These are phyloP conservation scores for Nevesoporus exiguus DNA, from an alignment of 768 basidiomycete species.

Conservation along the genomic window DNA sequence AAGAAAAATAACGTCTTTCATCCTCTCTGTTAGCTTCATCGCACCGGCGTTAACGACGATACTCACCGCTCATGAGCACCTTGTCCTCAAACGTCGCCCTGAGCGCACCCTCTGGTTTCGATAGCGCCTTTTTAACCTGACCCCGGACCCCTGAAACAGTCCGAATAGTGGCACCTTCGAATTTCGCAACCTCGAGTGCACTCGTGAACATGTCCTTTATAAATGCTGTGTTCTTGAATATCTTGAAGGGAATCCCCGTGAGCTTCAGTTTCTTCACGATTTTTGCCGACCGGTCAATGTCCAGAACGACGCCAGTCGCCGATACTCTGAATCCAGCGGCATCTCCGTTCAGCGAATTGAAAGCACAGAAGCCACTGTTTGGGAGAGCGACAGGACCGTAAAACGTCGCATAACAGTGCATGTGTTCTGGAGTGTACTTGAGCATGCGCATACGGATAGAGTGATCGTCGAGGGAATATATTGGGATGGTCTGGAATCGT, in stretches of 20 bases:
- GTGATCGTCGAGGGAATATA: constrained; percentile 97
- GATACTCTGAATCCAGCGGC: constrained; percentile 80
- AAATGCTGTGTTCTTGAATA: constrained; percentile 99
- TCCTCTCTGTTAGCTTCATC: background rate
- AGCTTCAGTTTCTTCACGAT: constrained; percentile 99
- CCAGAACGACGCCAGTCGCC: constrained; percentile 92
- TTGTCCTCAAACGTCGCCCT: constrained; percentile 99
- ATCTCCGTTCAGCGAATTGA: constrained; percentile 75
- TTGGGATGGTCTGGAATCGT: constrained; percentile 90
- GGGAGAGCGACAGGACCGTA: constrained; percentile 91
- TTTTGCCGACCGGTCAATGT: constrained; percentile 87
- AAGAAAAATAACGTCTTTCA: constrained; percentile 86
- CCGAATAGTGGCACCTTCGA: constrained; percentile 94
- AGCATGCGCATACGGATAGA: constrained; percentile 98
- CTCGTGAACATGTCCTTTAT: constrained; percentile 95
- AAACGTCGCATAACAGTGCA: constrained; percentile 99
- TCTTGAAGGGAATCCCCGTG: constrained; percentile 93
- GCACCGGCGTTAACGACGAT: background rate
- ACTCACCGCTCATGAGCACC: constrained; percentile 89
- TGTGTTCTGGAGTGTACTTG: constrained; percentile 99
- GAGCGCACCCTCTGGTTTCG: constrained; percentile 95
- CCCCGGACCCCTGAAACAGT: constrained; percentile 96
- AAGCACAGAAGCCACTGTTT: constrained; percentile 96
- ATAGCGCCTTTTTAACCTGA: constrained; percentile 92
- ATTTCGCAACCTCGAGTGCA: constrained; percentile 94